Percentiles rank a stretch among this genome's conserved stretches.
phyloP scores from a whole-genome alignment of 805 yeast genomes.

The Spathaspora hagerdaliae region DNA sequence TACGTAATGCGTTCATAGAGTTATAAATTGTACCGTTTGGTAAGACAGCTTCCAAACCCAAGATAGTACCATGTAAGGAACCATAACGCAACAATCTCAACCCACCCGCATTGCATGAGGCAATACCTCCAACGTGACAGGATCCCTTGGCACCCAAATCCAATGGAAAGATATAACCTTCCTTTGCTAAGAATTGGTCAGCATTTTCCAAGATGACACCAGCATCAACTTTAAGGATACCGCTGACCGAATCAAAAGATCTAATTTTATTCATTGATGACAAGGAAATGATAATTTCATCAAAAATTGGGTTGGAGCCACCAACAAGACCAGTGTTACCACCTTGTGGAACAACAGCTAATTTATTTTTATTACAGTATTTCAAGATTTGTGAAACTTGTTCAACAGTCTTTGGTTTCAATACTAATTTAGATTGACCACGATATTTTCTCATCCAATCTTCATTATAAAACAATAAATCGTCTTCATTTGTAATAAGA shows the following conservation, averaged over 20 bases:
- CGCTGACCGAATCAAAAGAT: constrained; percentile 76
- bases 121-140: constrained; percentile 92
- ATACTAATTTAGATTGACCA: constrained; percentile 79
- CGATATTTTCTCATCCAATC: constrained; percentile 93
- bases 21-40: constrained; percentile 81
- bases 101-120: constrained; percentile 97
- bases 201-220: constrained; percentile 87
- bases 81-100: constrained; percentile 84
- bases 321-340: constrained; percentile 97
- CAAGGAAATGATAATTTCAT: constrained; percentile 76
- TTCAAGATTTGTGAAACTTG: constrained; percentile 74
- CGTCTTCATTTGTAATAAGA: constrained; percentile 55
- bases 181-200: constrained; percentile 69
- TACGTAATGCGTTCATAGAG: constrained; percentile 81
- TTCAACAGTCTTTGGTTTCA: constrained; percentile 77
- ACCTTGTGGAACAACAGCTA: constrained; percentile 94
- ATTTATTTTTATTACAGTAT: constrained; percentile 70
- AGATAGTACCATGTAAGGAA: constrained; percentile 84
- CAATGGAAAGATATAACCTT: constrained; percentile 88
- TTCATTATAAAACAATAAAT: constrained; percentile 69
- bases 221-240: constrained; percentile 84
- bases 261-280: constrained; percentile 72
- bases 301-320: constrained; percentile 89
- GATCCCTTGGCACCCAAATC: constrained; percentile 97
- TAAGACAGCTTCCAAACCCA: constrained; percentile 90